phyloP scores from a whole-genome alignment of 179 eudicot genomes.

The Beta lomatogona region DNA sequence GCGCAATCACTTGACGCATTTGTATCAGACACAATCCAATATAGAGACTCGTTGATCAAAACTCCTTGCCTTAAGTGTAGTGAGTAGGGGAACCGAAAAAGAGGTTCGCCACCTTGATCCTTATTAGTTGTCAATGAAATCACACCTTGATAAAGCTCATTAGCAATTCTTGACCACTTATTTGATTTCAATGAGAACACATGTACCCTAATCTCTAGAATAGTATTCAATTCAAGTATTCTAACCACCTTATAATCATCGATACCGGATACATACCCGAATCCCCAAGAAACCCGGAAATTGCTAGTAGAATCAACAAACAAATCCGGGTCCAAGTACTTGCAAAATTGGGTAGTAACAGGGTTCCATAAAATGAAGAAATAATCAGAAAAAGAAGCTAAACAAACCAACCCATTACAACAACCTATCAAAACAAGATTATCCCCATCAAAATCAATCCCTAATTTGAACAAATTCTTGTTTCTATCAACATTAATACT shows the following conservation, averaged over 20 bases:
- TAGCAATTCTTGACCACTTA: constrained; percentile 14
- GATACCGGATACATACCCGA: constrained; percentile 19
- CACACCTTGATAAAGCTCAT: neutral
- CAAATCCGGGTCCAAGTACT: neutral
- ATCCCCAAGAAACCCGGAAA: constrained; percentile 26
- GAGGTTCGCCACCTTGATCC: neutral
- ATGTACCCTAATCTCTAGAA: constrained; percentile 9
- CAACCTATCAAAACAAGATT: constrained; percentile 20
- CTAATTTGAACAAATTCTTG: neutral
- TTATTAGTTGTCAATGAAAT: neutral
- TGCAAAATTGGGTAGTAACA: neutral
- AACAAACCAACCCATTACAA: constrained; percentile 28
- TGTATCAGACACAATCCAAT: constrained; percentile 10
- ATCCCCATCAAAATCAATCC: constrained; percentile 5
- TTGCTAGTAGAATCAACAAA: neutral
- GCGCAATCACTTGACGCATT: neutral
- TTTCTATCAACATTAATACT: neutral
- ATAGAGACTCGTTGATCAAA: constrained; percentile 15
- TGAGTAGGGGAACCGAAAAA: neutral
- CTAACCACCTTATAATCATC: constrained; percentile 31
- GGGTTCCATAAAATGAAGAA: constrained; percentile 29
- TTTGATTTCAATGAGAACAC: constrained; percentile 19
- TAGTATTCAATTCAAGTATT: constrained; percentile 1
- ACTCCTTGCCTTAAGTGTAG: constrained; percentile 15
- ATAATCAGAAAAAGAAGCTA: neutral